Evolutionary conservation across 1,139 yeast genomes (phyloP), one percentile per base, ranked within the genome.

Genomic region (Protomyces macrosporus): DNA sequence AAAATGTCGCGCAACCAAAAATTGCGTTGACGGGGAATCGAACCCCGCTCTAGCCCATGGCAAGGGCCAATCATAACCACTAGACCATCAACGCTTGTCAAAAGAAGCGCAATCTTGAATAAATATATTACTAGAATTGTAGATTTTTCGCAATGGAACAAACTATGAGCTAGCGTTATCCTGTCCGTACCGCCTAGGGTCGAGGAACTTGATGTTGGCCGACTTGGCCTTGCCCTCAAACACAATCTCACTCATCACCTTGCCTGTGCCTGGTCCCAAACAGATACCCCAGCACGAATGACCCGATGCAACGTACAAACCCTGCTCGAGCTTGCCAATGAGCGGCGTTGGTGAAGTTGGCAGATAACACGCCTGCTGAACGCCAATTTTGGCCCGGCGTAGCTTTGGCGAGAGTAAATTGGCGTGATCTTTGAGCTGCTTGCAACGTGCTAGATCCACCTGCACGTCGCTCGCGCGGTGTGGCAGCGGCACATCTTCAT

Each of bases 221-320:
- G 90, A 84, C 55, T 76, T 80, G 9, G 87, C 86, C 67, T 82
- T 83, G n/a, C 98, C 98, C 63, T 91, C 98, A 62, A 91, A 76
- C 58, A 93, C 75, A 65, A 93, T 73, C 75, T 93, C 98, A 69
- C 96, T 85, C 87, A 93, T 83, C 56, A 93, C 82, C 72, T 90
- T 86, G 23, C 98, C 98, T 0, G 98, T 90, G 3, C 89, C 98
- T 1, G 98, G 98, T 0, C 97, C 97, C 75, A 93, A 91, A 75
- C 93, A 93, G 68, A 93, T 93, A 33, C 98, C 98, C 98, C 98
- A 93, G 76, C 98, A 93, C 30, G 96, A 87, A 75, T 93, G 98
- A 0, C 98, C 98, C 23, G 95, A 84, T 2, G 97, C 96, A 66
- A 93, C 76, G 70, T 78, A 88, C 67, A 93, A 77, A 68, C 86